phyloP scores from a whole-genome alignment of 2,329 filamentous ascomycete genomes.

The Fusarium sp. region DNA sequence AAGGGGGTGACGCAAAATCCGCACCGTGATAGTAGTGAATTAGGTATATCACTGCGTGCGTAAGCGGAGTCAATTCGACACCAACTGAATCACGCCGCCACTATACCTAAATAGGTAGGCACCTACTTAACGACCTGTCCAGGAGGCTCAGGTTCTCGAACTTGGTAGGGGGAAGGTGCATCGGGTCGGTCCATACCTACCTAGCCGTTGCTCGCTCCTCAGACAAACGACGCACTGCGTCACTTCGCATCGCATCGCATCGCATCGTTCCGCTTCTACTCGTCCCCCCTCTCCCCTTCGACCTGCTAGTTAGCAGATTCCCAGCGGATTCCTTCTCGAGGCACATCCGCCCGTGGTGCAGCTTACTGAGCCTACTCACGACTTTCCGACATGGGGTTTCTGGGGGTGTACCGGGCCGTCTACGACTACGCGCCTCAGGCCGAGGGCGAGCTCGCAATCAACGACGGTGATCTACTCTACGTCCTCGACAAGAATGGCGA shows the following conservation, averaged over 20 bases:
- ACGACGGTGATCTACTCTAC: conserved; percentile 87
- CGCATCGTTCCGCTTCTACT: conserved; percentile 24
- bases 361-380: conserved; percentile 31
- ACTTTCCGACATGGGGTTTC: conserved; percentile 75
- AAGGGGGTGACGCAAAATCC: conserved; percentile 14
- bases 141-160: conserved; percentile 21
- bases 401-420: conserved; percentile 87
- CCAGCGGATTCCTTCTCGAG: conserved; percentile 22
- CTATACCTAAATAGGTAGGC: conserved; percentile 13
- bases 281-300: neutral
- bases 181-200: conserved; percentile 33
- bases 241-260: conserved; percentile 41
- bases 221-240: conserved; percentile 46
- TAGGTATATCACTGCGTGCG: neutral
- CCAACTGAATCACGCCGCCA: neutral
- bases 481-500: conserved; percentile 81
- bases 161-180: conserved; percentile 33
- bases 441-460: conserved; percentile 83
- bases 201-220: conserved; percentile 38
- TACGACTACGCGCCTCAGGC: conserved; percentile 93
- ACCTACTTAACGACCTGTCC: conserved; percentile 1
- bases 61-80: neutral
- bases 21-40: neutral
- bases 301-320: conserved; percentile 14
- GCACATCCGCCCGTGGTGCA: conserved; percentile 34